phyloP scores from a whole-genome alignment of 768 basidiomycete genomes.

The Lentinula boryana region DNA sequence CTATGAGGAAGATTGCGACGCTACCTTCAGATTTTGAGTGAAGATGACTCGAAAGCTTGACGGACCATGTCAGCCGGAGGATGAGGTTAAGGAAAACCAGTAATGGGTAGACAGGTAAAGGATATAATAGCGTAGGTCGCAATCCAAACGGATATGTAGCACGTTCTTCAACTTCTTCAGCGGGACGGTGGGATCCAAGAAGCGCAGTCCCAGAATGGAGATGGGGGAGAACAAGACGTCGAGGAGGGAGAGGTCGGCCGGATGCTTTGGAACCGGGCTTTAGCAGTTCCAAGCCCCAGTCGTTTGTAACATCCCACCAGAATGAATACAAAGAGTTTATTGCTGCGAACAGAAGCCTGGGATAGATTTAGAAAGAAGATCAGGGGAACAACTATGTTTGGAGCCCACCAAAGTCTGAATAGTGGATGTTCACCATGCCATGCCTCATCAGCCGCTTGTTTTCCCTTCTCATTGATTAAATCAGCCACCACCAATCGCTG shows the following conservation, averaged over 20 bases:
- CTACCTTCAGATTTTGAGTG: constrained; percentile 51
- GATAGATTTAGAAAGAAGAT: background rate
- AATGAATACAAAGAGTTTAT: constrained; percentile 94
- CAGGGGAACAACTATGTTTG: background rate
- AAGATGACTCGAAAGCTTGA: constrained; percentile 13
- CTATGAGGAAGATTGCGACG: constrained; percentile 81
- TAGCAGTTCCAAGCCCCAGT: constrained; percentile 90
- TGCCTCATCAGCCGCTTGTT: constrained; percentile 31
- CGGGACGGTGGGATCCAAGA: constrained; percentile 13
- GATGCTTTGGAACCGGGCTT: constrained; percentile 25
- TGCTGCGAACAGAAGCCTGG: constrained; percentile 76
- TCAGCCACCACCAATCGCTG: constrained; percentile 71
- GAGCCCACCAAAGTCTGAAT: constrained; percentile 76
- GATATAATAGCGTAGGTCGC: constrained; percentile 69
- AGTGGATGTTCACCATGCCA: constrained; percentile 77
- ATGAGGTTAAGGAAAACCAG: constrained; percentile 8
- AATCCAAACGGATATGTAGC: constrained; percentile 61
- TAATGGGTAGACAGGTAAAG: constrained; percentile 80
- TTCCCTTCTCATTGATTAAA: constrained; percentile 42
- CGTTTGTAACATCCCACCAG: constrained; percentile 99
- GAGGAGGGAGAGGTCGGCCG: constrained; percentile 27
- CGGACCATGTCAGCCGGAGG: constrained; percentile 7
- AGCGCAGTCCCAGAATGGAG: constrained; percentile 32
- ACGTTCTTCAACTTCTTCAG: constrained; percentile 15
- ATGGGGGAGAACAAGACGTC: constrained; percentile 40